Percentiles rank a stretch among this genome's conserved stretches.
phyloP scores from a whole-genome alignment of 805 yeast genomes.

The Huiozyma sinensis region DNA sequence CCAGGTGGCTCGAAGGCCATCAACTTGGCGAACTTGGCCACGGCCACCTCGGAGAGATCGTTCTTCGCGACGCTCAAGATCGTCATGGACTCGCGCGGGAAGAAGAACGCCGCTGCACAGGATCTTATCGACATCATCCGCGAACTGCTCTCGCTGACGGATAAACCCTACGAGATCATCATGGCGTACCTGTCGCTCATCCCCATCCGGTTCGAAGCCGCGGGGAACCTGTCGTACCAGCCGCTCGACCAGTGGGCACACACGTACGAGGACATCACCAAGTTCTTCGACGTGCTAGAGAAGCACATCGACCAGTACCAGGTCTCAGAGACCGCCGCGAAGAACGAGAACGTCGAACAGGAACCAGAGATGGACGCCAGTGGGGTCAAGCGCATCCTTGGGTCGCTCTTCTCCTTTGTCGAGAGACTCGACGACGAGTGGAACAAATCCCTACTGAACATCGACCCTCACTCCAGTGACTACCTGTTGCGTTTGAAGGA shows the following conservation, averaged over 20 bases:
- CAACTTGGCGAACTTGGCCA: slow-evolving; percentile 23
- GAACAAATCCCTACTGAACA: slow-evolving; percentile 71
- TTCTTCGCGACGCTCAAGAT: slow-evolving; percentile 65
- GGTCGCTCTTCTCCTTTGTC: slow-evolving; percentile 75
- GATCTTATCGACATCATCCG: slow-evolving; percentile 72
- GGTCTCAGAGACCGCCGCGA: slow-evolving; percentile 63
- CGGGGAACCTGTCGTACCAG: slow-evolving; percentile 57
- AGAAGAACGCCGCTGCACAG: slow-evolving; percentile 75
- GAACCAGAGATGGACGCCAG: slow-evolving; percentile 51
- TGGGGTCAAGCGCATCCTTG: slow-evolving; percentile 68
- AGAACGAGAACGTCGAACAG: slow-evolving; percentile 63
- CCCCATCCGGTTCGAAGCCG: slow-evolving; percentile 79
- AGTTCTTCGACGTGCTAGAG: slow-evolving; percentile 61
- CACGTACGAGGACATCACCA: slow-evolving; percentile 50
- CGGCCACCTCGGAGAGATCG: slow-evolving; percentile 31
- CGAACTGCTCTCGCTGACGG: slow-evolving; percentile 40
- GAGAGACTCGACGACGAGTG: slow-evolving; percentile 95
- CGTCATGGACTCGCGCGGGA: slow-evolving; percentile 86
- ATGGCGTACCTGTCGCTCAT: slow-evolving; percentile 69
- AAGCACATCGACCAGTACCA: slow-evolving; percentile 44
- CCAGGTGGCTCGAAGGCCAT: slow-evolving; percentile 17
- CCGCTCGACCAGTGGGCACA: slow-evolving; percentile 73
- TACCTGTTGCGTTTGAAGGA: slow-evolving; percentile 84
- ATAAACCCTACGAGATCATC: slow-evolving; percentile 63
- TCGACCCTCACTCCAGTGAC: slow-evolving; percentile 93